A percentile compares a stretch with the other conserved stretches of the same genome.
These are phyloP conservation scores for Xanthoceras sorbifolium DNA, from an alignment of 345 rosid genomes.

Conservation along the genomic window DNA sequence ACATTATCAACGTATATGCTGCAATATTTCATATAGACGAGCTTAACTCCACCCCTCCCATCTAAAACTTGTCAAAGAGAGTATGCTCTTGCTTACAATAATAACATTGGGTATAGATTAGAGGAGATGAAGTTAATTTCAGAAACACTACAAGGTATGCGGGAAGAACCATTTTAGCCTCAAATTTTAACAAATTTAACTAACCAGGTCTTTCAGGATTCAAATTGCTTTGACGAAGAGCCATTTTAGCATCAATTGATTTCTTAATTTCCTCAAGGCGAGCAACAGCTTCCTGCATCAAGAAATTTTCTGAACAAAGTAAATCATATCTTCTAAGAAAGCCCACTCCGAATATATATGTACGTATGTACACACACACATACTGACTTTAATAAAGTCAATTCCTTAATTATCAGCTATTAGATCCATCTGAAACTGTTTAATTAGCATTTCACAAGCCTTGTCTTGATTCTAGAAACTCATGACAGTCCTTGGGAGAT, in stretches of 20 bases:
- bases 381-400: too few species aligned
- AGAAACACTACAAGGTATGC: not conserved
- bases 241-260: constrained; percentile 71
- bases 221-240: constrained; percentile 91
- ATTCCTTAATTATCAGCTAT: too few species aligned
- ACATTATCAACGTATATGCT: constrained; percentile 28
- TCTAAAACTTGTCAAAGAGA: not conserved
- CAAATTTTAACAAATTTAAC: constrained; percentile 26
- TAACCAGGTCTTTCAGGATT: constrained; percentile 95
- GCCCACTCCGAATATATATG: not conserved
- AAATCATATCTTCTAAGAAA: not conserved
- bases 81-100: not conserved
- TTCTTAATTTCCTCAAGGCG: constrained; percentile 91
- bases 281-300: constrained; percentile 78
- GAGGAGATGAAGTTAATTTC: not conserved
- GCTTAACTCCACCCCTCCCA: not conserved
- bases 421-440: not conserved
- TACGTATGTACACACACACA: not conserved
- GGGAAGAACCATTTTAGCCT: not conserved
- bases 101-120: not conserved
- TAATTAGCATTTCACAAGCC: not conserved
- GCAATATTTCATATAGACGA: constrained; percentile 16
- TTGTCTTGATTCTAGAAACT: not conserved
- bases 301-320: not conserved
- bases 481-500: not conserved